A percentile compares a stretch with the other conserved stretches of the same genome.
Evolutionary conservation across 176 grass and related monocot species (phyloP).

Genomic region (Hordeum marinum): DNA sequence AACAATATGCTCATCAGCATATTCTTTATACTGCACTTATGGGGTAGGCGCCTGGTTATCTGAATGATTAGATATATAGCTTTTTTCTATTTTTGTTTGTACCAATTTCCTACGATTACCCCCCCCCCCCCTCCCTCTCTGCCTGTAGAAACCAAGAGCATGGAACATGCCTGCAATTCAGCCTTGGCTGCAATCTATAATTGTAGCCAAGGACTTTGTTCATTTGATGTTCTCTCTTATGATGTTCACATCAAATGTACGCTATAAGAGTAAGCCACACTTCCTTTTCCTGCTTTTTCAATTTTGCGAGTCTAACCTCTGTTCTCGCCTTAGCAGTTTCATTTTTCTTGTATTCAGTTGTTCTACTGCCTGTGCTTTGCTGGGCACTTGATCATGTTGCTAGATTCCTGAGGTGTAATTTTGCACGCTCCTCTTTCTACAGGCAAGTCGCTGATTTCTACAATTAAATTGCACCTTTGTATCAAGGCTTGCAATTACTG

Average conservation of each 20-base stretch:
- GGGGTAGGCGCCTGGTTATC: conserved; percentile 51
- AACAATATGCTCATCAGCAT: conserved; percentile 63
- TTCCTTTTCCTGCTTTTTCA: conserved; percentile 1
- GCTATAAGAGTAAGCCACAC: conserved; percentile 60
- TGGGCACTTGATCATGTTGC: conserved; percentile 94
- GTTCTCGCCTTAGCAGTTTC: not conserved
- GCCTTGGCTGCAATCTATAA: conserved; percentile 75
- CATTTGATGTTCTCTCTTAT: conserved; percentile 83
- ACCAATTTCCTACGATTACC: not conserved
- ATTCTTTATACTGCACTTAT: conserved; percentile 64
- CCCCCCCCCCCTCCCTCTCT: not conserved
- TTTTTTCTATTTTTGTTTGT: conserved; percentile 13
- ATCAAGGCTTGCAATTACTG: conserved; percentile 27
- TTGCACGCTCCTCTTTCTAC: conserved; percentile 73
- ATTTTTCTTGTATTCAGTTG: conserved; percentile 54
- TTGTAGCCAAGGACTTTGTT: conserved; percentile 82
- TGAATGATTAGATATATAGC: conserved; percentile 22
- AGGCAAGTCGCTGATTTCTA: conserved; percentile 41
- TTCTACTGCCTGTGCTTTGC: conserved; percentile 86
- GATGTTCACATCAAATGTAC: conserved; percentile 73
- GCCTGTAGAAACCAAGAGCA: conserved; percentile 82
- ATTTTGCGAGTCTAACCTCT: conserved; percentile 5
- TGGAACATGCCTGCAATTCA: conserved; percentile 77
- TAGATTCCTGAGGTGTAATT: conserved; percentile 79
- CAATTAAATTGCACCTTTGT: not conserved